These are phyloP conservation scores for Ophiocordyceps unilateralis DNA, from an alignment of 2,329 filamentous ascomycete genomes.

Conservation along the genomic window DNA sequence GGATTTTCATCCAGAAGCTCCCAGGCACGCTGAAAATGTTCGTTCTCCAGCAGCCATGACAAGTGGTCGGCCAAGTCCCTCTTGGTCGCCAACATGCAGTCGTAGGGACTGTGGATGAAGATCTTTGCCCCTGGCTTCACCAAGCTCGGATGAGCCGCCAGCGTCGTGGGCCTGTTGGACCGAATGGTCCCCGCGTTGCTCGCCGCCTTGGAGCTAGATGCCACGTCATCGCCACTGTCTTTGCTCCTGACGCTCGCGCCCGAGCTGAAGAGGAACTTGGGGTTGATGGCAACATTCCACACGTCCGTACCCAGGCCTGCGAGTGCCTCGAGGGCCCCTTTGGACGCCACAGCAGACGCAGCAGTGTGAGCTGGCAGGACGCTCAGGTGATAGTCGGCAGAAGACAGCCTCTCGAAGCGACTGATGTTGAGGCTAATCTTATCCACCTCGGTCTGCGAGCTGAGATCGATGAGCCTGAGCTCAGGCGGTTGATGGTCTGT, in stretches of 20 bases:
- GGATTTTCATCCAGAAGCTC: constrained; percentile 77
- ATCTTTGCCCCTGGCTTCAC: constrained; percentile 48
- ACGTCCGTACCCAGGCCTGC: constrained; percentile 58
- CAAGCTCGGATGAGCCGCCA: constrained; percentile 34
- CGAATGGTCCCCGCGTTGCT: constrained; percentile 16
- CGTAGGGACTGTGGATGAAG: constrained; percentile 91
- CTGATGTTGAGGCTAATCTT: constrained; percentile 75
- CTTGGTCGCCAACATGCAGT: constrained; percentile 84
- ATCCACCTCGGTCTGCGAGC: constrained; percentile 72
- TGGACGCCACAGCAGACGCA: constrained; percentile 43
- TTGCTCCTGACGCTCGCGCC: constrained; percentile 56
- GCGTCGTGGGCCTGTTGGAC: constrained; percentile 9
- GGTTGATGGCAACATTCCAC: constrained; percentile 83
- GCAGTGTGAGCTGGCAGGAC: constrained; percentile 60
- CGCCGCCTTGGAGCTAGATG: constrained; percentile 27
- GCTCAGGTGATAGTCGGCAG: constrained; percentile 81
- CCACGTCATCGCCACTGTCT: constrained; percentile 39
- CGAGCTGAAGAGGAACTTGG: constrained; percentile 73
- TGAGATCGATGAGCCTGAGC: constrained; percentile 75
- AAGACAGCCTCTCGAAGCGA: constrained; percentile 69
- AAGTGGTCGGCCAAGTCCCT: constrained; percentile 75
- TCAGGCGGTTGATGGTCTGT: constrained; percentile 76
- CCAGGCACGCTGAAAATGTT: constrained; percentile 76
- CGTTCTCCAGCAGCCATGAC: constrained; percentile 66
- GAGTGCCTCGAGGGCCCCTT: constrained; percentile 60